Evolutionary conservation across 2,329 filamentous ascomycete species (phyloP).

Genomic region (Aspergillus tubingensis): DNA sequence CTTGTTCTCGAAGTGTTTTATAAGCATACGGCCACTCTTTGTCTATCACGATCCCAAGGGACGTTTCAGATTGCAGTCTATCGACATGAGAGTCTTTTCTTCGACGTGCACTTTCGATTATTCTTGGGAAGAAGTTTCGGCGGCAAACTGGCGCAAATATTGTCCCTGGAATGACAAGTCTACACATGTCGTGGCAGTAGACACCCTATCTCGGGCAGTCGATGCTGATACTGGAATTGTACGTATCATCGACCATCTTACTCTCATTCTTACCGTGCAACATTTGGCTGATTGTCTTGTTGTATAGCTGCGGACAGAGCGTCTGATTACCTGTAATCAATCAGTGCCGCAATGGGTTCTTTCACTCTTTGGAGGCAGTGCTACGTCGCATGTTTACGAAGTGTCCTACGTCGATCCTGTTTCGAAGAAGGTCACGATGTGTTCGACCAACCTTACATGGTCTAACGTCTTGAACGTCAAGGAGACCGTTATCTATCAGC

Average conservation of each 20-base stretch:
- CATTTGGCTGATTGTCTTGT: conserved; percentile 15
- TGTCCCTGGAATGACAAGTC: conserved; percentile 98
- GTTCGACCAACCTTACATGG: conserved; percentile 91
- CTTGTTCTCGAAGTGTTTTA: background rate
- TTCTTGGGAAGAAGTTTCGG: conserved; percentile 97
- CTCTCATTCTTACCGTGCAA: background rate
- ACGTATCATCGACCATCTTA: conserved; percentile 36
- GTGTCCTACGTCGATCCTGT: conserved; percentile 88
- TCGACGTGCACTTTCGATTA: conserved; percentile 91
- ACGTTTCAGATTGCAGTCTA: conserved; percentile 8
- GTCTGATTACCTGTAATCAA: conserved; percentile 57
- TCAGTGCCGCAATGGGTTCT: conserved; percentile 61
- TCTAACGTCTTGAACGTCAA: conserved; percentile 86
- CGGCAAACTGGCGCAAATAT: conserved; percentile 98
- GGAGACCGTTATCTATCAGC: conserved; percentile 87
- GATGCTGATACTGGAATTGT: conserved; percentile 68
- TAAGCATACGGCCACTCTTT: background rate
- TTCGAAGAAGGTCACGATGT: conserved; percentile 89
- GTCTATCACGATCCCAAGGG: background rate
- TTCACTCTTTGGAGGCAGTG: conserved; percentile 73
- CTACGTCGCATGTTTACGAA: conserved; percentile 89
- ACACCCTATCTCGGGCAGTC: conserved; percentile 76
- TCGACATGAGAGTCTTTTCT: conserved; percentile 89
- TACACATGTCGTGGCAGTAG: conserved; percentile 93
- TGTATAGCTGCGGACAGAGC: conserved; percentile 67